A percentile compares a stretch with the other conserved stretches of the same genome.
phyloP scores from a whole-genome alignment of 495 filamentous ascomycete genomes.

The Aspergillus coremiiformis region DNA sequence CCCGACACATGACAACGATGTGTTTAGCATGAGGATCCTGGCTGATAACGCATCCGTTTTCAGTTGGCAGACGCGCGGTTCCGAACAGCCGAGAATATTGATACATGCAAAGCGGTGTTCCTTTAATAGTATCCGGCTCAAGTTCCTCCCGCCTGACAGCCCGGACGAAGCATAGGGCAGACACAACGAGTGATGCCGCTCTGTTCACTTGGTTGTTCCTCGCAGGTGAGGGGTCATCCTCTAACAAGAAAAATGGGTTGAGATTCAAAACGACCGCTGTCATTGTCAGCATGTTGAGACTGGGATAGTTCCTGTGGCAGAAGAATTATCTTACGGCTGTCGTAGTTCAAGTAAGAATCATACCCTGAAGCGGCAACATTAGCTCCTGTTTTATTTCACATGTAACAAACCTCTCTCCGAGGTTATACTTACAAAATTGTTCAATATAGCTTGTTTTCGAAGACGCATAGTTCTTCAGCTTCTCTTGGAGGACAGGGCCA shows the following conservation, averaged over 20 bases:
- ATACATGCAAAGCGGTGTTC: slow-evolving; percentile 88
- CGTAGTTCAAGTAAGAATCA: slow-evolving; percentile 95
- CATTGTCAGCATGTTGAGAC: slow-evolving; percentile 5
- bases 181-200: slow-evolving; percentile 85
- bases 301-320: background rate
- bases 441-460: slow-evolving; percentile 96
- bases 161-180: slow-evolving; percentile 84
- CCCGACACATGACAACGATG: slow-evolving; percentile 87
- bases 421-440: slow-evolving; percentile 80
- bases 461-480: slow-evolving; percentile 85
- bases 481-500: slow-evolving; percentile 79
- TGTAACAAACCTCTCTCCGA: background rate
- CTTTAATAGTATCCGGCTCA: slow-evolving; percentile 77
- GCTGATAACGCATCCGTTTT: slow-evolving; percentile 92
- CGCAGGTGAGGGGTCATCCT: slow-evolving; percentile 95
- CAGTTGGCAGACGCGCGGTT: slow-evolving; percentile 88
- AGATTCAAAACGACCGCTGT: slow-evolving; percentile 86
- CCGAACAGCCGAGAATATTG: slow-evolving; percentile 96
- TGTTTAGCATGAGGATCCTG: slow-evolving; percentile 86
- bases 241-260: slow-evolving; percentile 95
- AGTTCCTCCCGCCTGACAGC: slow-evolving; percentile 91
- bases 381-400: background rate
- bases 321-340: slow-evolving; percentile 57
- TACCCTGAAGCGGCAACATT: slow-evolving; percentile 60
- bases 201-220: slow-evolving; percentile 94